A percentile compares a stretch with the other conserved stretches of the same genome.
Evolutionary conservation across 305 asterid species (phyloP).

Genomic region (Rubia balearica): DNA sequence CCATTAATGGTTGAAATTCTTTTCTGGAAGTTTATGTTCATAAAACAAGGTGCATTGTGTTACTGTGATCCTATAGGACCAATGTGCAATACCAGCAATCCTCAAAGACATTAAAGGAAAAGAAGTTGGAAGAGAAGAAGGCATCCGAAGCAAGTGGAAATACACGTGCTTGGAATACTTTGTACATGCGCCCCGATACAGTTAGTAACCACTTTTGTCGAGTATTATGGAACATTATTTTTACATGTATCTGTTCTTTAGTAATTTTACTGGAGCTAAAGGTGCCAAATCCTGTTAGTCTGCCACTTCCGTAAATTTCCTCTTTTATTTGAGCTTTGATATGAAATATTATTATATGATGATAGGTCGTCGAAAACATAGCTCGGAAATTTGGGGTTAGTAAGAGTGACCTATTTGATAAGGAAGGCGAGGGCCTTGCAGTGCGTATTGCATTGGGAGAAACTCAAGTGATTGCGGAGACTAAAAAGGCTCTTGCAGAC

Average conservation of each 20-base stretch:
- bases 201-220: conserved; percentile 24
- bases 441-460: conserved; percentile 87
- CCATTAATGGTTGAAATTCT: not conserved
- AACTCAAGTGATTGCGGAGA: conserved; percentile 89
- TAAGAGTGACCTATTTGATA: conserved; percentile 78
- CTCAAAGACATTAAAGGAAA: conserved; percentile 63
- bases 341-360: conserved; percentile 20
- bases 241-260: not conserved
- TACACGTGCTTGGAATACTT: conserved; percentile 79
- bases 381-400: conserved; percentile 79
- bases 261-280: not conserved
- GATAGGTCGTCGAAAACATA: conserved; percentile 79
- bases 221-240: not conserved
- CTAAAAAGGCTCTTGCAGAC: conserved; percentile 72
- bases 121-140: conserved; percentile 65
- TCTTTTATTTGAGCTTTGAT: not conserved
- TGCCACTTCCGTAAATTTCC: not conserved
- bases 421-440: conserved; percentile 76
- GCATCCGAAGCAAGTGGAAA: conserved; percentile 83
- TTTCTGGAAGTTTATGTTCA: not conserved
- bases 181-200: conserved; percentile 86
- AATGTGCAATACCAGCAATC: conserved; percentile 30
- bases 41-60: conserved; percentile 7
- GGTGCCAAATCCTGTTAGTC: not conserved
- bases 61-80: conserved; percentile 34